Evolutionary conservation across 208 protist species (phyloP).

Genomic region (Trypanosoma lewisi): DNA sequence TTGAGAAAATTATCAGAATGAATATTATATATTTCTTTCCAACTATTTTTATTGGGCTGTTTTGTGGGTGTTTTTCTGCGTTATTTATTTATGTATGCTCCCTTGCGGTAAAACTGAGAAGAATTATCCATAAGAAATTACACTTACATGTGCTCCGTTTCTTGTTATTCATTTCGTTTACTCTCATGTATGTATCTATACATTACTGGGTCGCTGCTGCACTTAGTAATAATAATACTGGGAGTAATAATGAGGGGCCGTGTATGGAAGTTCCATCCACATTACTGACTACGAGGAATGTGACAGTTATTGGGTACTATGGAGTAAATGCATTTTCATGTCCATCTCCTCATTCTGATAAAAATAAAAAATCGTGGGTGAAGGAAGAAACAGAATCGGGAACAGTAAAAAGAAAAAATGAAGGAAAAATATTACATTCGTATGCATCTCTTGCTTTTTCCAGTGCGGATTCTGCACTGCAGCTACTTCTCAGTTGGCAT

Average conservation of each 20-base stretch:
- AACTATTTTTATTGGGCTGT: slow-evolving; percentile 35
- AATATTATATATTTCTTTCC: slow-evolving; percentile 45
- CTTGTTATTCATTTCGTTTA: slow-evolving; percentile 38
- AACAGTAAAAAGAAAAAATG: too few relatives aligned
- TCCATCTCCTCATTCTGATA: slow-evolving; percentile 12
- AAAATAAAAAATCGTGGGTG: too few relatives aligned
- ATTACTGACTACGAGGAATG: slow-evolving; percentile 33
- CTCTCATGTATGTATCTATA: slow-evolving; percentile 40
- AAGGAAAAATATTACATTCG: slow-evolving; percentile 27
- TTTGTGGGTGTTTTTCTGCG: slow-evolving; percentile 35
- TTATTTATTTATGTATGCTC: slow-evolving; percentile 45
- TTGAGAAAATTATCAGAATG: slow-evolving; percentile 43
- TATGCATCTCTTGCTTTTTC: slow-evolving; percentile 57
- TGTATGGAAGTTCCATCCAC: slow-evolving; percentile 35
- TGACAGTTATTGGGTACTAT: slow-evolving; percentile 49
- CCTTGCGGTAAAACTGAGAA: slow-evolving; percentile 31
- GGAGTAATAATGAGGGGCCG: slow-evolving; percentile 3
- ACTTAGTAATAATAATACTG: slow-evolving; percentile 3
- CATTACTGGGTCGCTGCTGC: slow-evolving; percentile 37
- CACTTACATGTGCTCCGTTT: slow-evolving; percentile 34
- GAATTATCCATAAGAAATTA: too few relatives aligned
- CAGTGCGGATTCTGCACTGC: slow-evolving; percentile 46
- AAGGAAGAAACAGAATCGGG: too few relatives aligned
- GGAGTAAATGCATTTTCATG: slow-evolving; percentile 55
- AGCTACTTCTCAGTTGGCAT: slow-evolving; percentile 44